Evolutionary conservation across 2,329 filamentous ascomycete species (phyloP).

Genomic region (Alternaria sp.): DNA sequence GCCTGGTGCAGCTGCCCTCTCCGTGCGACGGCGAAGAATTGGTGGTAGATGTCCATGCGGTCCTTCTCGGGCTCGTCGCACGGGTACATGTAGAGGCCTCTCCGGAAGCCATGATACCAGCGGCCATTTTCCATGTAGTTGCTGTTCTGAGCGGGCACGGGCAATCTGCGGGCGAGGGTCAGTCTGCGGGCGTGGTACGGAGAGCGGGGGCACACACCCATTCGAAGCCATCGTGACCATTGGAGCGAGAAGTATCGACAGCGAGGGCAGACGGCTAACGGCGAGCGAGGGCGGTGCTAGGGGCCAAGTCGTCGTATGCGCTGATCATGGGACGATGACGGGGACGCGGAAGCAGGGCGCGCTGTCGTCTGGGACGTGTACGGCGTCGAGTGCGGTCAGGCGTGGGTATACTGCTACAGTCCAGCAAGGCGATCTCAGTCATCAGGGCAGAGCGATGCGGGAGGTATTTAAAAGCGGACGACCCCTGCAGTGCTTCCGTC

Average conservation of each 20-base stretch:
- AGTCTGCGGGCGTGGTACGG: slow-evolving; percentile 34
- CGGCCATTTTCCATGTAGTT: slow-evolving; percentile 70
- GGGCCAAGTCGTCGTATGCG: slow-evolving; percentile 10
- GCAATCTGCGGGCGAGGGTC: slow-evolving; percentile 36
- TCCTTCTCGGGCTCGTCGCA: slow-evolving; percentile 80
- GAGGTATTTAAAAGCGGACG: slow-evolving; percentile 33
- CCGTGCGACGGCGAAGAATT: slow-evolving; percentile 72
- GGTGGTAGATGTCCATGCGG: slow-evolving; percentile 82
- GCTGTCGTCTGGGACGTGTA: not conserved
- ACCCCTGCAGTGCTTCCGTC: slow-evolving; percentile 24
- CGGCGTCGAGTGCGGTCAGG: slow-evolving; percentile 6
- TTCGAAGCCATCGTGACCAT: slow-evolving; percentile 54
- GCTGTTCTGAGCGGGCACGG: slow-evolving; percentile 49
- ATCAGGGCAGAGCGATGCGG: slow-evolving; percentile 29
- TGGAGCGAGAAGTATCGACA: slow-evolving; percentile 39
- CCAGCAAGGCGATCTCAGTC: slow-evolving; percentile 25
- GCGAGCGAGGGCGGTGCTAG: slow-evolving; percentile 9
- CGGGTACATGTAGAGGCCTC: slow-evolving; percentile 75
- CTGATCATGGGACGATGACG: slow-evolving; percentile 10
- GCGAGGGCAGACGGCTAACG: slow-evolving; percentile 17
- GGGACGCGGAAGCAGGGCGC: not conserved
- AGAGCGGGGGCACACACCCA: slow-evolving; percentile 47
- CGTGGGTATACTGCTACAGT: not conserved
- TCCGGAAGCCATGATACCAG: slow-evolving; percentile 70
- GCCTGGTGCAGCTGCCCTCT: slow-evolving; percentile 56